Evolutionary conservation across 1,139 yeast species (phyloP), one percentile per base, ranked within the genome.

Genomic region (Lodderomyces pseudojiufengensis): DNA sequence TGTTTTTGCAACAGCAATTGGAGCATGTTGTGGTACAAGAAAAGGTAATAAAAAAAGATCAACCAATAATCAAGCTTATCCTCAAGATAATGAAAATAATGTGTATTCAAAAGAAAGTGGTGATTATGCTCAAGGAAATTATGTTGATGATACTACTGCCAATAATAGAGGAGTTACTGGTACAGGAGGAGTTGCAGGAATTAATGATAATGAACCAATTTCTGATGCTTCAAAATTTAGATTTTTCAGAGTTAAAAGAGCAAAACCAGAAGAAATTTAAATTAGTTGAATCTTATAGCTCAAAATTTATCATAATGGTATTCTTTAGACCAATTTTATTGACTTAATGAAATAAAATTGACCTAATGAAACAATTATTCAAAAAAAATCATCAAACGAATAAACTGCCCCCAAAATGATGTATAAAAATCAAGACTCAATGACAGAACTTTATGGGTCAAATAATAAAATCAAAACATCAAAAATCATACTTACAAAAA

Each of bases 171-270:
- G 30, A 15, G 29, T 13, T n/a, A n/a, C 18, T 15, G 33, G 28
- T 24, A 24, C 22, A 11, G 36, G 28, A 21, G 38, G 29, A 12
- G 38, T 24, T 16, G 32, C 37, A 5, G 24, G 31, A 28, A 15
- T 28, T 5, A 25, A 29, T 18, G 36, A 32, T 11, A 18, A 18
- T 18, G 44, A 39, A 26, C 37, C 38, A 22, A 38, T 35, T 13
- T 37, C 45, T 11, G 43, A 42, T 35, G 39, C 47, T 12, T 43
- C 49, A 5, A 44, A 38, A 31, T 46, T 45, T 34, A 39, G 42
- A 32, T 46, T 46, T 37, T 46, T 46, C 36, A 45, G 47, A 39
- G 44, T 43, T 15, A 45, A 44, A 33, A 41, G 46, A 30, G 37
- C 39, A 9, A 42, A 43, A 23, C 40, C 42, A 24, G 44, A 33